Base-by-base conservation (phyloP, 2,329 filamentous ascomycete genomes). In the Cladosporium sphaerospermum region DNA sequence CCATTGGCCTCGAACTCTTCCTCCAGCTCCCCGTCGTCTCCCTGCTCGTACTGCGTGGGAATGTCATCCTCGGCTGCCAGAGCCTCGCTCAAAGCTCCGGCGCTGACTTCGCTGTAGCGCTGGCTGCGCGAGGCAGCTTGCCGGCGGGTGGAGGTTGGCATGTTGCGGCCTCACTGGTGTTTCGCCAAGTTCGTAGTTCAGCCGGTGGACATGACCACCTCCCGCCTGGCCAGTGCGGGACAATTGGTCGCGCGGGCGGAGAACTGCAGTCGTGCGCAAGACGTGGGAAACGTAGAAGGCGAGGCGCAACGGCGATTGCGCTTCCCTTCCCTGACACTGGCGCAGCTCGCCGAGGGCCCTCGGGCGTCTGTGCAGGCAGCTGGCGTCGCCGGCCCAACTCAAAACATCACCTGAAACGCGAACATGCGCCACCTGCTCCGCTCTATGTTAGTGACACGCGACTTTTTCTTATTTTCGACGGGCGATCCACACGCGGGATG, bases 1-100 rank as follows among this genome's bases (percentile, higher is more conserved):
- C 48, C 48, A 32, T 49, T n/a, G 13, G n/a, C 40, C 31, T 34
- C 48, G 37, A 51, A 51, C 11, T 16, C 40, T 39, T 44, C 48
- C 3, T 51, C n/a, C 16, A 36, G 18, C 31, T 82, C 2, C 78
- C 84, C 50, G 76, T 86, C 55, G 84, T 62, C 63, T 13, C 62
- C 65, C 2, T 58, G 63, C n/a, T 56, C 55, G 14, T 45, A 52
- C 9, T 53, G 54, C 8, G 50, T 42, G 13, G 23, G 39, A 34
- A 28, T 28, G 23, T 52, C 47, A 16, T 41, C 44, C 18, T 32
- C 44, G 56, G 40, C 36, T 39, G 56, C 52, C 7, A 59, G 44
- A 19, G 54, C 57, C 28, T 62, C 55, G 40, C 56, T 59, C 11
- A 54, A 28, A 6, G 18, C 50, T 32, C 54, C 58, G 14, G 34